A percentile compares a stretch with the other conserved stretches of the same genome.
Conservation (phyloP, 2,329 filamentous ascomycete genomes). For the Triangularia verruculosa region DNA sequence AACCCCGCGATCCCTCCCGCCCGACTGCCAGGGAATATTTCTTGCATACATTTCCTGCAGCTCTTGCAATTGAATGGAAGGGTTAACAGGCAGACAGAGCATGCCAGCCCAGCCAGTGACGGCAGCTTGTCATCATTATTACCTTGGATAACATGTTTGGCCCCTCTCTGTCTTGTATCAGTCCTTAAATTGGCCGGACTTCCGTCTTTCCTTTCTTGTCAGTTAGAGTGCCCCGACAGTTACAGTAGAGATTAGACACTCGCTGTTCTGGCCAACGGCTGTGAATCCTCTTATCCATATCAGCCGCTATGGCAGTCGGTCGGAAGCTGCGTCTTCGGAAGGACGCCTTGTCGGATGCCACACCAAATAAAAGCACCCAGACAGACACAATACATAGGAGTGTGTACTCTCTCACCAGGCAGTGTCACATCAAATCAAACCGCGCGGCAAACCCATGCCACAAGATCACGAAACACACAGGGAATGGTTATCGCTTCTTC, state of each 20-base stretch:
- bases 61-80: neutral
- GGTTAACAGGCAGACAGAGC: neutral
- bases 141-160: neutral
- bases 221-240: neutral
- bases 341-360: slow-evolving; percentile 4
- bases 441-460: slow-evolving; percentile 4
- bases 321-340: slow-evolving; percentile 1
- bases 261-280: neutral
- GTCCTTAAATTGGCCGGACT: neutral
- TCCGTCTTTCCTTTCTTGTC: neutral
- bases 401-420: neutral
- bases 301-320: neutral
- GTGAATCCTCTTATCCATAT: neutral
- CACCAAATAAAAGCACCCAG: neutral
- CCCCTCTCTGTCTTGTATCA: neutral
- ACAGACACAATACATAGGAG: no score
- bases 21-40: neutral
- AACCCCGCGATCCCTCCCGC: neutral
- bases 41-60: neutral
- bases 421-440: neutral
- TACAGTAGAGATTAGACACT: neutral
- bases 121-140: no score
- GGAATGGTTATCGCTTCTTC: neutral
- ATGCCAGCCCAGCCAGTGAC: no score
- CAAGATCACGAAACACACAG: neutral